Evolutionary conservation across 257 asterid genomes (phyloP), one percentile per base, ranked within the genome.

Genomic region (Plantago elongata): DNA sequence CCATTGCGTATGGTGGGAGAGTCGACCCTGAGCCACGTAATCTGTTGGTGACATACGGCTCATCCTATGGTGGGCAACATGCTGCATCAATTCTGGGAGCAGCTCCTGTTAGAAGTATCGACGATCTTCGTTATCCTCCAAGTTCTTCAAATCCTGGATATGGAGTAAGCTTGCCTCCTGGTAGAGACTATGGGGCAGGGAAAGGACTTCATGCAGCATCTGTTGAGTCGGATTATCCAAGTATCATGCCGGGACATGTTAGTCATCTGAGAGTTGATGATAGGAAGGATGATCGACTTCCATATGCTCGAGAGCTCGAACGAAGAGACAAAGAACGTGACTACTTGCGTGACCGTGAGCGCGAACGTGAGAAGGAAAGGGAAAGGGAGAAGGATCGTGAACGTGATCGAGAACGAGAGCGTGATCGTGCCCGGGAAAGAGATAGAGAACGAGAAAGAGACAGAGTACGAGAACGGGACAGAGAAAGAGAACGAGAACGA

Each of bases 131-230:
- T 27, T 87, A 87, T 68, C 72, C 81, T 70, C 95, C 77, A 65
- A 78, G 77, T 74, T 79, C 95, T 59, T 70, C 89, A 52, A 85
- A 83, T 82, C 92, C 97, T 68, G 97, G 97, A 61, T 93, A 93
- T 61, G 99, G 99, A 60, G 97, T 93, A 75, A 93, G 99, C 82
- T 81, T 93, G 73, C 99, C 99, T 62, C 97, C 99, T 37, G 99
- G 99, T 52, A 85, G 99, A 74, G 96, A 89, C 73, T 93, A 93
- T 64, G 97, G 99, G 54, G 75, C 88, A 22, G 95, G 95, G 57
- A 89, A 93, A 79, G 88, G 95, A 50, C 88, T 87, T 51, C 89
- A 65, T 66, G 88, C 86, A 63, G 62, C 78, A 4, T 74, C 59
- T 9, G 77, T 74, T 43, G 94, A 89, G 63, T 61, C 86, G 46